These are phyloP conservation scores for Aspergillus panamensis DNA, from an alignment of 495 filamentous ascomycete genomes.

Conservation along the genomic window DNA sequence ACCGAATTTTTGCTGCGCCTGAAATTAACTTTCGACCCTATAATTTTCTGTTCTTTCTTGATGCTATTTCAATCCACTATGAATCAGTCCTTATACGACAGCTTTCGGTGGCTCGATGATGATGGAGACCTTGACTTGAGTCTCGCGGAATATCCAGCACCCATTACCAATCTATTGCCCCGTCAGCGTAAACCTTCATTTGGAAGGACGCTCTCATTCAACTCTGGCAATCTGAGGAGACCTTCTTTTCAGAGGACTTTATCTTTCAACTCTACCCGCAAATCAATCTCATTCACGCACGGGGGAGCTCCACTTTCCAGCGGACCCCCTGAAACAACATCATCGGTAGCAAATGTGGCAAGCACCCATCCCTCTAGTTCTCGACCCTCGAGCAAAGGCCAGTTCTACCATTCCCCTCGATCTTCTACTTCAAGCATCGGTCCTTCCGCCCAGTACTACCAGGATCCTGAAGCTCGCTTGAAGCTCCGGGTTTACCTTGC, in stretches of 20 bases:
- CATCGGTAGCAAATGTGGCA: conserved; percentile 32
- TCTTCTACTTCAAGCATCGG: conserved; percentile 60
- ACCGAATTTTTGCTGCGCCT: background rate
- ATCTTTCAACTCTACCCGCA: conserved; percentile 35
- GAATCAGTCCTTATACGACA: conserved; percentile 58
- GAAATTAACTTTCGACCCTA: background rate
- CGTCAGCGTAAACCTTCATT: conserved; percentile 39
- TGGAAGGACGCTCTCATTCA: conserved; percentile 48
- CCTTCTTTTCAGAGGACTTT: conserved; percentile 49
- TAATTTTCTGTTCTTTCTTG: background rate
- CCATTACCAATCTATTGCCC: conserved; percentile 34
- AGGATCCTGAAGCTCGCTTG: conserved; percentile 82
- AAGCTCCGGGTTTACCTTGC: conserved; percentile 85
- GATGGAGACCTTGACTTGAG: conserved; percentile 71
- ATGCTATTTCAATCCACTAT: conserved; percentile 35
- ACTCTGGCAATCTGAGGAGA: conserved; percentile 24
- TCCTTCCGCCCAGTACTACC: conserved; percentile 75
- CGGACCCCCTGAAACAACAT: conserved; percentile 17
- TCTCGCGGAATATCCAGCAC: conserved; percentile 52
- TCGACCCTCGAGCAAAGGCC: conserved; percentile 28
- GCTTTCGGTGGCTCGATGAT: conserved; percentile 77
- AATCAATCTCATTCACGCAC: conserved; percentile 19
- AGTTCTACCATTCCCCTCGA: conserved; percentile 27
- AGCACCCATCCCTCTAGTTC: conserved; percentile 42
- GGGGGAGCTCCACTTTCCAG: conserved; percentile 19